These are phyloP conservation scores for Thermothelomyces thermophilus DNA, from an alignment of 2,329 filamentous ascomycete species.

Conservation along the genomic window DNA sequence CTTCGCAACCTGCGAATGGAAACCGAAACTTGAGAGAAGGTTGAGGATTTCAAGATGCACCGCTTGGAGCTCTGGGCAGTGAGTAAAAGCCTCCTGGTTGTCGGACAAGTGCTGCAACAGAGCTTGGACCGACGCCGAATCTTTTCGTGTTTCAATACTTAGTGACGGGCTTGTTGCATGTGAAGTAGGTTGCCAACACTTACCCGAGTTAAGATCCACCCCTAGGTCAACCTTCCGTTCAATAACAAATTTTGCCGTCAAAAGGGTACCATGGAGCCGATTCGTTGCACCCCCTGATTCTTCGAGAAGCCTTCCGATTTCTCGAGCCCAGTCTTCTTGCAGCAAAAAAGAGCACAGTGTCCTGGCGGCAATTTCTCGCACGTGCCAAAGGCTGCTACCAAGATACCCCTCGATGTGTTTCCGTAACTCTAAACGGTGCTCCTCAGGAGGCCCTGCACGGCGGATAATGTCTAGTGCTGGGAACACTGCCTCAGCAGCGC, in stretches of 20 bases:
- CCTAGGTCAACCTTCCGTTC: constrained; percentile 46
- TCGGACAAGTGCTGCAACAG: constrained; percentile 9
- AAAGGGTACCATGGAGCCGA: constrained; percentile 50
- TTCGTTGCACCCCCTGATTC: constrained; percentile 36
- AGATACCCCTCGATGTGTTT: constrained; percentile 55
- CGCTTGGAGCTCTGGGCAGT: constrained; percentile 37
- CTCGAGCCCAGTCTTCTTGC: constrained; percentile 41
- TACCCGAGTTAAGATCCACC: constrained; percentile 37
- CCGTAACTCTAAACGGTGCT: constrained; percentile 49
- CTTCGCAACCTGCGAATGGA: constrained; percentile 16
- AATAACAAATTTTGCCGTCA: constrained; percentile 51
- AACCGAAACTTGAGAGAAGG: constrained; percentile 31
- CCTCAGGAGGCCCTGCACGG: constrained; percentile 59
- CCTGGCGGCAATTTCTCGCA: constrained; percentile 72
- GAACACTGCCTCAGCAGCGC: constrained; percentile 64
- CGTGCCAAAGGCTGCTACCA: constrained; percentile 67
- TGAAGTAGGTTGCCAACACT: constrained; percentile 21
- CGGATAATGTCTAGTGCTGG: constrained; percentile 77
- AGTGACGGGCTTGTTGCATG: neutral
- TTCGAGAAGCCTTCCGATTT: constrained; percentile 34
- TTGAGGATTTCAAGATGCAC: constrained; percentile 44
- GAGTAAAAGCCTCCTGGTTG: constrained; percentile 10
- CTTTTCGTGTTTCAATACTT: constrained; percentile 3
- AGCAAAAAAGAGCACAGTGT: constrained; percentile 61
- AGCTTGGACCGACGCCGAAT: constrained; percentile 2